These are phyloP conservation scores for Penicillium cataractarum DNA, from an alignment of 495 filamentous ascomycete genomes.

Conservation along the genomic window DNA sequence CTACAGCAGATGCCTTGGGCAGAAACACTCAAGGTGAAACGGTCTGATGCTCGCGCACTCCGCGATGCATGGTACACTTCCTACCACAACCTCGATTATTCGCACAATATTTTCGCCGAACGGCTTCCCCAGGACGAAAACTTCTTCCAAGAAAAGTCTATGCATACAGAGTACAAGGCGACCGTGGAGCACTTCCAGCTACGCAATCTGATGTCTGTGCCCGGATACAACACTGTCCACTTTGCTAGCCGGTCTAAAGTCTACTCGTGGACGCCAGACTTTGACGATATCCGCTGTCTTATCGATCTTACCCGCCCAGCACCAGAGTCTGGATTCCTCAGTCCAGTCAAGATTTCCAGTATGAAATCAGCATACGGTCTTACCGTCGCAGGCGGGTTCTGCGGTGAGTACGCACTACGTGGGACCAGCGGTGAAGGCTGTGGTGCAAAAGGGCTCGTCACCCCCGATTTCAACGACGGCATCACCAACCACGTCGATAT, in stretches of 20 bases:
- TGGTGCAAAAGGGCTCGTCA: conserved; percentile 60
- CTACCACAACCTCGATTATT: conserved; percentile 47
- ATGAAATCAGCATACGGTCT: conserved; percentile 68
- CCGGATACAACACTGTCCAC: conserved; percentile 74
- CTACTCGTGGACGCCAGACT: conserved; percentile 44
- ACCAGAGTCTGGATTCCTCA: conserved; percentile 42
- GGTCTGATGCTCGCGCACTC: conserved; percentile 60
- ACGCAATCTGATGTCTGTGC: conserved; percentile 76
- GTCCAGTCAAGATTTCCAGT: conserved; percentile 65
- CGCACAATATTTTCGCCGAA: conserved; percentile 27
- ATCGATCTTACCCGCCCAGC: conserved; percentile 65
- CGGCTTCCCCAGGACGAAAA: conserved; percentile 35
- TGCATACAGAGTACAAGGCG: conserved; percentile 67
- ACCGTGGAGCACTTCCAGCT: conserved; percentile 85
- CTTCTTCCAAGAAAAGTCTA: conserved; percentile 71
- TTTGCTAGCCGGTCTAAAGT: conserved; percentile 70
- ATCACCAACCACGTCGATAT: conserved; percentile 90
- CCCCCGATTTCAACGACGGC: conserved; percentile 54
- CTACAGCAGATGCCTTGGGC: conserved; percentile 78
- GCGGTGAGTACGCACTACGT: conserved; percentile 78
- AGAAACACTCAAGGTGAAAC: conserved; percentile 63
- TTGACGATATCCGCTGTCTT: conserved; percentile 47
- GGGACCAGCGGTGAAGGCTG: conserved; percentile 59
- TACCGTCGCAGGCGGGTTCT: conserved; percentile 78
- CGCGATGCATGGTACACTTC: conserved; percentile 55